Base-by-base conservation (phyloP, 176 grass and related monocot genomes). In the Lolium rigidum region DNA sequence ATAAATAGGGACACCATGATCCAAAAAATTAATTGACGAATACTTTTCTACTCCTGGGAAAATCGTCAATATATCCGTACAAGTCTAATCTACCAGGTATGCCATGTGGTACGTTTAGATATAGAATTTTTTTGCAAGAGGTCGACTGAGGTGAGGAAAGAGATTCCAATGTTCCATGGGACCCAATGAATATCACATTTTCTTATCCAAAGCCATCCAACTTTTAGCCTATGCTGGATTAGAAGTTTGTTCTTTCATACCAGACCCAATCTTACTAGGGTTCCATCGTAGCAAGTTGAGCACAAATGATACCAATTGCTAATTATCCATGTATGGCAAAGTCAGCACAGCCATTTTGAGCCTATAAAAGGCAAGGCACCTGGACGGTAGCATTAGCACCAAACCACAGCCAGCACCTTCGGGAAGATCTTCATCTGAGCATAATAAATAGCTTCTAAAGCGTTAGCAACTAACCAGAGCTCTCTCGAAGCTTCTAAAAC, bases 91-190 rank as follows among this genome's bases (percentile, higher is more conserved):
- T n/a, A n/a, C n/a, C n/a, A n/a, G n/a, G n/a, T n/a, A n/a, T n/a
- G n/a, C n/a, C n/a, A n/a, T n/a, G n/a, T n/a, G n/a, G n/a, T n/a
- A n/a, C n/a, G n/a, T n/a, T n/a, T n/a, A n/a, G n/a, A n/a, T n/a
- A n/a, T n/a, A n/a, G n/a, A n/a, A n/a, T n/a, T n/a, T 52, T 74
- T 52, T 62, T 9, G 16, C 12, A 68, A 82, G 60, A 46, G 26
- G 73, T 72, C 80, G 62, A 57, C 66, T 55, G 38, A 70, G 13
- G 57, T 10, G 48, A 75, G 48, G 18, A 65, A 56, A 57, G 21
- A 75, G 35, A 80, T 85, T n/a, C 77, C 69, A 84, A 67, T 28
- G 82, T 80, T 74, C 85, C 37, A 60, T 79, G 65, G 75, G 74
- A 66, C 81, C 65, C 70, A 14, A 16, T 63, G 74, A 70, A 79